A percentile compares a stretch with the other conserved stretches of the same genome.
phyloP scores from a whole-genome alignment of 768 basidiomycete species.

The Macrolepiota dolichaula region DNA sequence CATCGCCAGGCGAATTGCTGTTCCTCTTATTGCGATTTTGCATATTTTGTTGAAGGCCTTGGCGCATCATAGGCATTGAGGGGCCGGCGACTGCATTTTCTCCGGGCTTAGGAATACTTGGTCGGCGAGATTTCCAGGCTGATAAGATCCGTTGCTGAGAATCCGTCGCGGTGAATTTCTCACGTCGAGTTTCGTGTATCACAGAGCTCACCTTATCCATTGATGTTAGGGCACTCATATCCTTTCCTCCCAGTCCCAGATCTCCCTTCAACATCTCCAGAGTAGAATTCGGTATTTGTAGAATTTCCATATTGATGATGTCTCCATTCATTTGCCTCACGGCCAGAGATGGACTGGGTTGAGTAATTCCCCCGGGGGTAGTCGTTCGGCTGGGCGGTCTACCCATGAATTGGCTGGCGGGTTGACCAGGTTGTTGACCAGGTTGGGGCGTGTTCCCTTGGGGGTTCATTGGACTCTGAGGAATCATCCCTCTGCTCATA shows the following conservation, averaged over 20 bases:
- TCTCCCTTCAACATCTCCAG: constrained; percentile 39
- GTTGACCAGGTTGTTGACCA: constrained; percentile 18
- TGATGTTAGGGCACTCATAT: constrained; percentile 34
- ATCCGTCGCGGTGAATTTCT: neutral
- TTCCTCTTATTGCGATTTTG: constrained; percentile 37
- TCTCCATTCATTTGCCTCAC: constrained; percentile 31
- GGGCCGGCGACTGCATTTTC: constrained; percentile 40
- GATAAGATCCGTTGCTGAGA: constrained; percentile 34
- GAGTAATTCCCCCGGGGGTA: constrained; percentile 46
- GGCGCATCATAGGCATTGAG: constrained; percentile 31
- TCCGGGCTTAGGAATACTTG: constrained; percentile 13
- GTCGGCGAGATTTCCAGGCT: constrained; percentile 6
- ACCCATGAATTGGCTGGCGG: constrained; percentile 34
- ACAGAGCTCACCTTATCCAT: constrained; percentile 56
- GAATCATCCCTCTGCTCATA: constrained; percentile 39
- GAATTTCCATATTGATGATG: constrained; percentile 39
- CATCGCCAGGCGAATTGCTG: constrained; percentile 63
- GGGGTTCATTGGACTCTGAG: constrained; percentile 36
- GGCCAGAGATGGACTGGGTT: constrained; percentile 57
- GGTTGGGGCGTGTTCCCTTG: constrained; percentile 30
- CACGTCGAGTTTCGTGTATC: constrained; percentile 3
- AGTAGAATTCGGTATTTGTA: constrained; percentile 29
- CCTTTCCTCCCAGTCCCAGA: constrained; percentile 42
- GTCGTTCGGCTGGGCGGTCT: constrained; percentile 62
- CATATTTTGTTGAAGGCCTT: constrained; percentile 20